Percentiles rank a stretch among this genome's conserved stretches.
phyloP scores from a whole-genome alignment of 179 eudicot species.

The Beta lomatogona region DNA sequence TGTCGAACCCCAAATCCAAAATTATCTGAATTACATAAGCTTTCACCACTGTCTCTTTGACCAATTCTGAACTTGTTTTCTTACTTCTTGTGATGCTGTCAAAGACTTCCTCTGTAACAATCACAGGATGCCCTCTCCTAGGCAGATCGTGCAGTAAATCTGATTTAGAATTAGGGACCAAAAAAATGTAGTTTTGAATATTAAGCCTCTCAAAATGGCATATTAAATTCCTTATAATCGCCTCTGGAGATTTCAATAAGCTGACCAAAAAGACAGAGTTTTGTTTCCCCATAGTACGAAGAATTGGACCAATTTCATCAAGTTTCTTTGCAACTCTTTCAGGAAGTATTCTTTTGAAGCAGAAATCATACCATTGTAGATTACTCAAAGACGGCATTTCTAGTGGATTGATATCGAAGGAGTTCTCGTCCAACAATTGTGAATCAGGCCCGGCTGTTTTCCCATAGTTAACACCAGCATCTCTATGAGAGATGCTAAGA shows the following conservation, averaged over 20 bases:
- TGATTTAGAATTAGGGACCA: constrained; percentile 54
- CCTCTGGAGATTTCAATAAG: constrained; percentile 43
- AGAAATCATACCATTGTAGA: constrained; percentile 89
- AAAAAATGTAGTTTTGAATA: constrained; percentile 62
- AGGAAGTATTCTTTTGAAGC: constrained; percentile 75
- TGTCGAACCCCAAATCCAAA: constrained; percentile 58
- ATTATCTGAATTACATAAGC: constrained; percentile 50
- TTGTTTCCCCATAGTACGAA: constrained; percentile 56
- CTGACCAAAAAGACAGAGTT: constrained; percentile 62
- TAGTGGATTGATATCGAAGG: constrained; percentile 42
- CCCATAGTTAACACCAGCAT: constrained; percentile 96
- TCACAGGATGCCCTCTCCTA: constrained; percentile 84
- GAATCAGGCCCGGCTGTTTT: constrained; percentile 96
- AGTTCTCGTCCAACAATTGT: constrained; percentile 48
- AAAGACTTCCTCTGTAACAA: constrained; percentile 48
- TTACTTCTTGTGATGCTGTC: constrained; percentile 35
- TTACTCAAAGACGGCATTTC: constrained; percentile 58
- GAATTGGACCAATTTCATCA: constrained; percentile 50
- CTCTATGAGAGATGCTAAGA: constrained; percentile 86
- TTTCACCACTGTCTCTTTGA: constrained; percentile 53
- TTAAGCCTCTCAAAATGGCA: constrained; percentile 85
- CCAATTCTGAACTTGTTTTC: constrained; percentile 36
- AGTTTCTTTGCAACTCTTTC: constrained; percentile 55
- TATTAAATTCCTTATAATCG: constrained; percentile 56
- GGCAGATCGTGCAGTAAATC: constrained; percentile 63